Base-by-base conservation (phyloP, 345 rosid genomes). In the Fremontodendron californicum region DNA sequence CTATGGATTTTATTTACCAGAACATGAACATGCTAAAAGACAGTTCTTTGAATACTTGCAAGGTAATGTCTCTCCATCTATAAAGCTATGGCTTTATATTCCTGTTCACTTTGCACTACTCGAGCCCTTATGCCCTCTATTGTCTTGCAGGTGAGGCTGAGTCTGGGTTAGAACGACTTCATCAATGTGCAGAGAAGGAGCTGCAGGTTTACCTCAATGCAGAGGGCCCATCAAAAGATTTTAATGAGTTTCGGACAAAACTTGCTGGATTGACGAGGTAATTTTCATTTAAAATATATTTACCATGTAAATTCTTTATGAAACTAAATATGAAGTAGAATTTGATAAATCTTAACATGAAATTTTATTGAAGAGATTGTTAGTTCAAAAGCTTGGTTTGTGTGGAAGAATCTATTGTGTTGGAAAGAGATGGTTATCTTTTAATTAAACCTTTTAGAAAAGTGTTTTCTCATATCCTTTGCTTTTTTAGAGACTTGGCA, bases 151-250 rank as follows among this genome's bases (percentile, higher is more conserved):
- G 97, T 16, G 95, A 93, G 79, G 97, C 97, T 13, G 95, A 93
- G 86, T 87, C 97, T 25, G 94, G 97, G 25, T 87, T 92, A 82
- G 97, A 92, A 76, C 85, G 97, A 16, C 97, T 92, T 80, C 97
- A 92, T 86, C 97, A 90, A 78, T 90, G 97, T 74, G 94, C 93
- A 31, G 97, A 92, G 86, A 92, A 92, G 87, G 97, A 92, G 82
- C 86, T 92, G 51, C 89, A 86, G 71, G 60, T 81, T 58, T 89
- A 88, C 84, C 82, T 87, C 45, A 79, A 71, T 60, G 83, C 90
- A 9, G 86, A 87, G 45, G 94, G 92, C 61, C 92, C 93, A 12
- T 83, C 85, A 21, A 88, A 86, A 82, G 94, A 89, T 79, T 92
- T 92, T 66, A 92, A 92, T 57, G 93, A 90, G 81, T 92, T 92